Base-by-base conservation (phyloP, 2,329 filamentous ascomycete genomes). In the Pseudogymnoascus sp. region DNA sequence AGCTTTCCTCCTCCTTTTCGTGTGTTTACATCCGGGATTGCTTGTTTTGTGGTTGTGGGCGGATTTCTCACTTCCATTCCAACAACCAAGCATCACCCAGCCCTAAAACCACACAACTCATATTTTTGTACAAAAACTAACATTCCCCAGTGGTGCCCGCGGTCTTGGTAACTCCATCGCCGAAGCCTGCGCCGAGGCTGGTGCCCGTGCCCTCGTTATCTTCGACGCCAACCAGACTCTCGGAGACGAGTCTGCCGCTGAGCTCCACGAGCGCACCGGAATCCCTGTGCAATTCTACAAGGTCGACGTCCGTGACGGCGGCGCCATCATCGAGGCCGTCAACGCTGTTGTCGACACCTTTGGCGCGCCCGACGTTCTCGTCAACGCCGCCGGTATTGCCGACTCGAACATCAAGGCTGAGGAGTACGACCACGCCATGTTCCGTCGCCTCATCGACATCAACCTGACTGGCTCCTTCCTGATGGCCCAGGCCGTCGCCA, bases 321-420 rank as follows among this genome's bases (percentile, higher is more conserved):
- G 80, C 47, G 87, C 85, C 67, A 88, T 92, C 74, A 83, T 86
- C 69, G 83, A 86, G 62, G 87, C 87, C 21, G 86, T 92, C 62
- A 80, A 85, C 67, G 81, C 84, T 64, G 84, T 90, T 42, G 82
- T 85, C 47, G 79, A 85, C 65, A 79, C 86, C 66, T 89, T 87
- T 69, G 89, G 89, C 62, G 79, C 82, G 10, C 83, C 90, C 11
- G 87, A 93, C 71, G 85, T 91, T 33, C 80, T 93, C n/a, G 82
- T 93, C 77, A 91, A 91, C 78, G 86, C 87, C 59, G 89, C 89
- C 53, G 89, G 89, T 73, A 91, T 93, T 67, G 89, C 89, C 67
- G 89, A 92, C 75, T 91, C 88, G 74, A 92, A 92, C 81, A 89
- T 92, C 79, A 88, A 89, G 75, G 89, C 88, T 60, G 89, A 92